Evolutionary conservation across 169 alveolate species (phyloP).

Genomic region (Amoebophrya sp.): DNA sequence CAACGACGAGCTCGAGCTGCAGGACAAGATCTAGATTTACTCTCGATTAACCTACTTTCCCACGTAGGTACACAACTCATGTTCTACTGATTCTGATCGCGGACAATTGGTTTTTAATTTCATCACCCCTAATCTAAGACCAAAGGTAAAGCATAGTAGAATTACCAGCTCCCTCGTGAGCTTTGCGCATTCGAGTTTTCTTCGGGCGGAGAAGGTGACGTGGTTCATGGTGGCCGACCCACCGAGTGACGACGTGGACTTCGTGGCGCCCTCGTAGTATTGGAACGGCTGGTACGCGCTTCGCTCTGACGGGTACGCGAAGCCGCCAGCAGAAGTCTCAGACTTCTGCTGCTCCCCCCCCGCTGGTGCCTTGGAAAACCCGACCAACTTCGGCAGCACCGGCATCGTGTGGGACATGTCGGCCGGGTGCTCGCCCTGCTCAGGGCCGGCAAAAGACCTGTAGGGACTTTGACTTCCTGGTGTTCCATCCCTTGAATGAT

Average conservation of each 20-base stretch:
- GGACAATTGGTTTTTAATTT: too few species aligned
- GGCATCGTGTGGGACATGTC: background rate
- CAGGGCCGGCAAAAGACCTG: background rate
- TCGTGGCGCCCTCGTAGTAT: background rate
- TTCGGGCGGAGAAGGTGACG: background rate
- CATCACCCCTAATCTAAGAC: background rate
- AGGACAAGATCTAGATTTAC: too few species aligned
- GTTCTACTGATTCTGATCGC: too few species aligned
- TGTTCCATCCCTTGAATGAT: too few species aligned
- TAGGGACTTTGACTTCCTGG: background rate
- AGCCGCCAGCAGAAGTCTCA: background rate
- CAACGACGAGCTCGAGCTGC: background rate
- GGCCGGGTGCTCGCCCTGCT: too few species aligned
- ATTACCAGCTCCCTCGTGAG: background rate
- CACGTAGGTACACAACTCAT: background rate
- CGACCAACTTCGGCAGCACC: background rate
- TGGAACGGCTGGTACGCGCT: background rate
- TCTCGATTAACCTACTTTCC: background rate
- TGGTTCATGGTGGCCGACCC: background rate
- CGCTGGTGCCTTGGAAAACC: background rate
- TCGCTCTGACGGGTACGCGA: too few species aligned
- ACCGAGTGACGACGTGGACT: background rate
- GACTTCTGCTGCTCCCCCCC: background rate
- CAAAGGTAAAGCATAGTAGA: background rate
- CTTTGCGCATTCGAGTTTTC: background rate